phyloP scores from a whole-genome alignment of 305 asterid species.

The Petunia hybrid region DNA sequence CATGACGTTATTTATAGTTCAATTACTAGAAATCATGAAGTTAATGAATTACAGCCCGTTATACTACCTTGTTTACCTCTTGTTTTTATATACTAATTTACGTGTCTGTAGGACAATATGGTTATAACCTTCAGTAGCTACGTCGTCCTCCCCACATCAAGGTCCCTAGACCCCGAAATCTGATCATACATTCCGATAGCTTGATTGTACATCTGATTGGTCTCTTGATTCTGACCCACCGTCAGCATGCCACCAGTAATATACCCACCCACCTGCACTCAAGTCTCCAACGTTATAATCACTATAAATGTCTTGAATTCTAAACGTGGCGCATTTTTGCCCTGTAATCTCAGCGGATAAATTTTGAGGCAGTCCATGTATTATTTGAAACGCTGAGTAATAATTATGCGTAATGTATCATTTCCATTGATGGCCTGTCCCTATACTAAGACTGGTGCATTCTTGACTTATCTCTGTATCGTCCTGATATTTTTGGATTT shows the following conservation, averaged over 20 bases:
- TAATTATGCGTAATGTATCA: conserved; percentile 80
- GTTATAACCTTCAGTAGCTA: neutral
- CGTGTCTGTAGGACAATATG: neutral
- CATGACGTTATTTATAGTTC: too few species aligned
- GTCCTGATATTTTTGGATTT: conserved; percentile 79
- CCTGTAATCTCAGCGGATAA: conserved; percentile 83
- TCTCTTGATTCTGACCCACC: conserved; percentile 49
- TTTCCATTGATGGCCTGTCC: conserved; percentile 88
- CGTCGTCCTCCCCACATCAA: conserved; percentile 24
- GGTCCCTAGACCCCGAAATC: conserved; percentile 30
- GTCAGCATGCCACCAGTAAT: conserved; percentile 43
- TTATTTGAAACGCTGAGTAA: conserved; percentile 81
- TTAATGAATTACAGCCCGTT: too few species aligned
- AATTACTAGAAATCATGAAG: too few species aligned
- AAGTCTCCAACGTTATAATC: conserved; percentile 43
- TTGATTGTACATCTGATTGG: conserved; percentile 38
- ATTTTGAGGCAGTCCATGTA: conserved; percentile 75
- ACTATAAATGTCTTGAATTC: conserved; percentile 33
- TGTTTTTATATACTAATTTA: neutral
- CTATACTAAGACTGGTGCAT: conserved; percentile 83
- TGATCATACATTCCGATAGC: conserved; percentile 49
- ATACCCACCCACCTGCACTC: conserved; percentile 41
- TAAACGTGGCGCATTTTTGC: conserved; percentile 71
- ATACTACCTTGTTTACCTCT: too few species aligned
- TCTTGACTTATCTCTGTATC: conserved; percentile 83